These are phyloP conservation scores for Cystobasidium ongulense DNA, from an alignment of 768 basidiomycete genomes.

Conservation along the genomic window DNA sequence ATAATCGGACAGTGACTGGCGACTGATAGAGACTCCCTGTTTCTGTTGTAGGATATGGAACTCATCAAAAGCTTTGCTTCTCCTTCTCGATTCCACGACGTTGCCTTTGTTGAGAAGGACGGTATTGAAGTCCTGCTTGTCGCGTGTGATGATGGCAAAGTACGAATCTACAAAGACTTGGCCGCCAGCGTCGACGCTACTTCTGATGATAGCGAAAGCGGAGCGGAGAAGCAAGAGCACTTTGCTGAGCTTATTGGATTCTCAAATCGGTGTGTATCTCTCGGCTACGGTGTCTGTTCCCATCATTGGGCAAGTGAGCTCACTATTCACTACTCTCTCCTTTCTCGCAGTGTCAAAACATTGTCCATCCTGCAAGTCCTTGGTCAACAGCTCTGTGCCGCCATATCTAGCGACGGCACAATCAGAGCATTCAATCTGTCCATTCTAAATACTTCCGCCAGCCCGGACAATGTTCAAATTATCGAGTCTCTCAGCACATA, in stretches of 20 bases:
- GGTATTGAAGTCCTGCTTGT: constrained; percentile 64
- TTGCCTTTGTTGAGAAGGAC: constrained; percentile 60
- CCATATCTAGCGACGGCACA: constrained; percentile 83
- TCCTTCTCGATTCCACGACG: constrained; percentile 72
- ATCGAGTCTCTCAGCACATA: constrained; percentile 60
- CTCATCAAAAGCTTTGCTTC: constrained; percentile 66
- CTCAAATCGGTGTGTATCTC: constrained; percentile 62
- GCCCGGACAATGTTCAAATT: constrained; percentile 23
- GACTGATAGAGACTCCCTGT: neutral
- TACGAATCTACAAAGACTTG: constrained; percentile 54
- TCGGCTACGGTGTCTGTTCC: neutral
- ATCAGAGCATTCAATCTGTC: constrained; percentile 68
- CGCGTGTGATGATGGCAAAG: constrained; percentile 80
- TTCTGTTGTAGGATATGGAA: constrained; percentile 61
- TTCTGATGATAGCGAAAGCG: neutral
- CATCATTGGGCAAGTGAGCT: no score
- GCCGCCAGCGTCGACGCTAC: constrained; percentile 35
- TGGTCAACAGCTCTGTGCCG: constrained; percentile 50
- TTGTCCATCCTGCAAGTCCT: constrained; percentile 58
- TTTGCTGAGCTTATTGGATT: constrained; percentile 71
- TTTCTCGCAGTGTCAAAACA: constrained; percentile 63
- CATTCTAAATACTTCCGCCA: constrained; percentile 48
- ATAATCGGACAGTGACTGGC: no score
- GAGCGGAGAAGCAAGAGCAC: constrained; percentile 28
- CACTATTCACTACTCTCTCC: neutral